Evolutionary conservation across 495 filamentous ascomycete species (phyloP).

Genomic region (Podospora anserina): DNA sequence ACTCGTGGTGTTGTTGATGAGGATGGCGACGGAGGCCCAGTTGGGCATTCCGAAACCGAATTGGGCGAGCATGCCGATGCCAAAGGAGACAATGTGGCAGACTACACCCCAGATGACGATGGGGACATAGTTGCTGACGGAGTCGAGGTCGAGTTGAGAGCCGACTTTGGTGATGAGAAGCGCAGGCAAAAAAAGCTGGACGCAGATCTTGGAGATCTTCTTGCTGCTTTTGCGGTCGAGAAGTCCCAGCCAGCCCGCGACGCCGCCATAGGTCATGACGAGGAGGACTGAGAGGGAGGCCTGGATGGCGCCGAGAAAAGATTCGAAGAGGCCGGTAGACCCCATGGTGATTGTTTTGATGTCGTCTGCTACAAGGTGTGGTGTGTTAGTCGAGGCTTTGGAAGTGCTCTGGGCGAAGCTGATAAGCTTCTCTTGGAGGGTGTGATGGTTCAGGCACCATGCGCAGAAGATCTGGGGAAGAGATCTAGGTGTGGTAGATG

Average conservation of each 20-base stretch:
- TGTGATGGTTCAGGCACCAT: not conserved
- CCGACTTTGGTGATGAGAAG: constrained; percentile 69
- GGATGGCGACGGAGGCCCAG: constrained; percentile 64
- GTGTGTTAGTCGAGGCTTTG: not conserved
- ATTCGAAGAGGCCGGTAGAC: constrained; percentile 34
- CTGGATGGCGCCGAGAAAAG: constrained; percentile 68
- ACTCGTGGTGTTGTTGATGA: constrained; percentile 76
- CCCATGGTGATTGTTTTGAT: constrained; percentile 18
- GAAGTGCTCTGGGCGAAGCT: not conserved
- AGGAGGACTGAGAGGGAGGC: constrained; percentile 67
- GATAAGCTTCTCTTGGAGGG: constrained; percentile 1
- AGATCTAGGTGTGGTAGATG: not conserved
- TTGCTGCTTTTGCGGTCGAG: constrained; percentile 55
- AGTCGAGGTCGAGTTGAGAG: constrained; percentile 57
- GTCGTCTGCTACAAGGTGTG: not conserved
- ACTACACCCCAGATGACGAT: constrained; percentile 43
- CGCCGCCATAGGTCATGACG: constrained; percentile 62
- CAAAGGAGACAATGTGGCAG: constrained; percentile 44
- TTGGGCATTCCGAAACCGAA: constrained; percentile 49
- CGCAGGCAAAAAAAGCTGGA: constrained; percentile 67
- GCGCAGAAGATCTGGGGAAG: not conserved
- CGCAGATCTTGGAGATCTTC: constrained; percentile 63
- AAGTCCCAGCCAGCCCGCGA: constrained; percentile 56
- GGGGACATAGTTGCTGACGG: constrained; percentile 53
- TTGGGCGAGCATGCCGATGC: constrained; percentile 40